phyloP scores from a whole-genome alignment of 75 land plant genomes.

The Cryptomeria japonica region DNA sequence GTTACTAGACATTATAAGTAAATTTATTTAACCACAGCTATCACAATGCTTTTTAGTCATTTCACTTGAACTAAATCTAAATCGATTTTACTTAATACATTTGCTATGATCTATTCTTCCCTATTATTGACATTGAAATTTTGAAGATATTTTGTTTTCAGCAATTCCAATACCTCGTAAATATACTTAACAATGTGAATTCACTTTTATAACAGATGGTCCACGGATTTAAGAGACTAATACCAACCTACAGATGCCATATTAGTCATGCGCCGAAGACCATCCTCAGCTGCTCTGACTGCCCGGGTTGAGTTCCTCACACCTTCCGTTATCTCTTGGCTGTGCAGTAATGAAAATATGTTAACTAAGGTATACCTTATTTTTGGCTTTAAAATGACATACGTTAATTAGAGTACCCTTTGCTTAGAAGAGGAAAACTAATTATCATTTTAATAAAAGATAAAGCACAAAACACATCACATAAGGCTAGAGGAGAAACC shows the following conservation, averaged over 20 bases:
- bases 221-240: background rate
- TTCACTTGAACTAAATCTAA: background rate
- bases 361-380: background rate
- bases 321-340: slow-evolving; percentile 91
- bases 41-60: background rate
- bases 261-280: slow-evolving; percentile 60
- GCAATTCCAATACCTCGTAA: background rate
- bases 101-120: background rate
- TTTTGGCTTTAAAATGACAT: background rate
- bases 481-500: slow-evolving; percentile 45
- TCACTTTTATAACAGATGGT: background rate
- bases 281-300: slow-evolving; percentile 86
- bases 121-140: background rate
- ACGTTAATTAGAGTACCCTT: background rate
- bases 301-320: slow-evolving; percentile 84
- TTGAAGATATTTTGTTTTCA: background rate
- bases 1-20: background rate
- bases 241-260: slow-evolving; percentile 69
- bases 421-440: background rate
- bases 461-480: background rate
- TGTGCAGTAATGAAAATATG: slow-evolving; percentile 19
- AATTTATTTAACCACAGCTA: background rate
- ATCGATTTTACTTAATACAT: background rate
- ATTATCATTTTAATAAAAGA: background rate
- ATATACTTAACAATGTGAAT: background rate